Evolutionary conservation across 1,284 basidiomycete species (phyloP), one percentile per base, ranked within the genome.

Genomic region (Pisolithus thermaeus): DNA sequence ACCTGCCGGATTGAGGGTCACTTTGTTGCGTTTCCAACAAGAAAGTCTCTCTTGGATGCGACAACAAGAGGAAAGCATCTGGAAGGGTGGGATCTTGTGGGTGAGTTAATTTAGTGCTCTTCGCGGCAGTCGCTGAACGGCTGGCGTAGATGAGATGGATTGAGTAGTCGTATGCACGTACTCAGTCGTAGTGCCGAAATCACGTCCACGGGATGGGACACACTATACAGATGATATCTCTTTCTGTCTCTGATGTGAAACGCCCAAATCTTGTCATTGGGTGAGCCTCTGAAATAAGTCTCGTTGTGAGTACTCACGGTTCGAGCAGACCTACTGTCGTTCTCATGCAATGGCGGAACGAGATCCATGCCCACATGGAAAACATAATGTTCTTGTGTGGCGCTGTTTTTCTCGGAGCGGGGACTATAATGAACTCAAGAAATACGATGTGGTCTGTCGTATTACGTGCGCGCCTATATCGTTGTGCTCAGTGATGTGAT

Each of bases 311-410:
- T 47, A 49, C 57, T 49, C 20, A 38, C 40, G 42, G 14, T 37
- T 28, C 32, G 25, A 47, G 0, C 52, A 90, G 88, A 20, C 92
- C 92, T 2, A 97, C 94, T 3, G 96, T 98, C 45, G 97, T 97
- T 23, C 84, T 99, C 58, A 95, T 99, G 86, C 96, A 99, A 73
- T 99, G 97, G 97, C 83, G 85, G 59, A 93, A 96, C 67, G 97
- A 99, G 69, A 93, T 99, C 52, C 83, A 84, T 36, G 72, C 84
- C 0, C 90, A 92, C 60, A 89, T 91, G 0, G 79, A 86, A 55
- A 84, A 84, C 7, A 73, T 93, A 83, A 83, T 49, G 90, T 96
- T 27, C 81, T 90, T 40, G 80, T 99, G 14, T 99, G 92, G 92
- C 95, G 99, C 66, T 97, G 97, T 20, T 70, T 80, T 3, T 78